Base-by-base conservation (phyloP, 2,329 filamentous ascomycete species). In the Elsinoe australis region DNA sequence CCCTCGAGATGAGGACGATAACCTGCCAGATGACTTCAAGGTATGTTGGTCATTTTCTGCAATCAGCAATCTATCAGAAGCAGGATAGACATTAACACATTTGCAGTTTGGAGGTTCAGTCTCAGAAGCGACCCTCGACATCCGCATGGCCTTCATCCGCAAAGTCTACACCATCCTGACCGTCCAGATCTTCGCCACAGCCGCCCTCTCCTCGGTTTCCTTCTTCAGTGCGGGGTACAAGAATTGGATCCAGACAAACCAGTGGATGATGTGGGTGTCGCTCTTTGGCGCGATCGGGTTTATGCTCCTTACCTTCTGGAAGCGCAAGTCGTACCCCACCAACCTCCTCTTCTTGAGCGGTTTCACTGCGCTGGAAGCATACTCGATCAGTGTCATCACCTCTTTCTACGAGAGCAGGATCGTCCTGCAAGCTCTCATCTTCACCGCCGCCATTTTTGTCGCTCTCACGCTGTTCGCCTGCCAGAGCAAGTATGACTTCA, bases 401-500 rank as follows among this genome's bases (percentile, higher is more conserved):
- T 94, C 87, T 17, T 94, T 94, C 68, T 95, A 92, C 71, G 74
- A 90, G 52, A 80, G 81, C 15, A 73, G 74, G 45, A 83, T 96
- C 61, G 92, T 98, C 17, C 76, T 98, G 39, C 83, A 95, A 67
- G 92, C 92, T 12, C 82, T 95, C 26, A 69, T 95, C 55, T 80
- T 98, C 50, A 98, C 92, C 1, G 65, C 80, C 7, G 79, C 71
- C 46, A 79, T 82, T 58, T 83, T 83, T 59, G 67, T 82, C 36
- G 76, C 73, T 22, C 64, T 83, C 50, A 82, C 77, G 2, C 67
- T 89, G 35, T 96, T 98, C 65, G 92, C 92, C 42, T 95, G 89
- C 78, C 92, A 98, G 73, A 86, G 85, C 55, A 94, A 94, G 67
- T 98, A 98, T 64, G 92, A 98, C 72, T 98, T 98, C 65, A 96